These are phyloP conservation scores for Anacardium occidentale DNA, from an alignment of 345 rosid genomes.

Conservation along the genomic window DNA sequence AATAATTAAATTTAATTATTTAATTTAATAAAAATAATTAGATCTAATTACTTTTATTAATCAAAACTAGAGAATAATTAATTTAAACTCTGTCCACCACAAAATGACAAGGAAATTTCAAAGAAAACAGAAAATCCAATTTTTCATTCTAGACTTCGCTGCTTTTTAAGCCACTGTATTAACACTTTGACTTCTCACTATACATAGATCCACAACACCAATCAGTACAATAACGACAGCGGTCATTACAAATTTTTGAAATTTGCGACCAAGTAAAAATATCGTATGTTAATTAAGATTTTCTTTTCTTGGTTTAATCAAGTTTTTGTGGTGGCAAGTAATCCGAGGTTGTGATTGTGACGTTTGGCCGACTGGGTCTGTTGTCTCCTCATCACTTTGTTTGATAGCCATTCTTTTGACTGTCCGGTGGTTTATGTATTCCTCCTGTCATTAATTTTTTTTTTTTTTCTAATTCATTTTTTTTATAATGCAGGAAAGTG, in stretches of 20 bases:
- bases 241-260: background rate
- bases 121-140: too few relatives aligned
- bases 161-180: background rate
- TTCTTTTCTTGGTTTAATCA: conserved; percentile 24
- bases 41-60: too few relatives aligned
- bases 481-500: background rate
- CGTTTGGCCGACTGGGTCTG: background rate
- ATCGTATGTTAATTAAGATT: too few relatives aligned
- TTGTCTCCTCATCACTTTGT: conserved; percentile 17
- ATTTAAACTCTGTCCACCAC: too few relatives aligned
- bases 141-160: background rate
- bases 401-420: background rate
- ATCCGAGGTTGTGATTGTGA: background rate
- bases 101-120: too few relatives aligned
- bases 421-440: conserved; percentile 6
- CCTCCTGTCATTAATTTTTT: conserved; percentile 17
- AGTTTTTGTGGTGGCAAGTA: conserved; percentile 32
- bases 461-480: background rate
- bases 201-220: background rate
- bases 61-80: too few relatives aligned
- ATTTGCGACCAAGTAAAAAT: too few relatives aligned
- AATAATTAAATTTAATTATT: too few relatives aligned
- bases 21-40: too few relatives aligned
- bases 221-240: background rate
- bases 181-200: background rate